Conservation (phyloP, 495 filamentous ascomycete species). For the Podospora sp. region DNA sequence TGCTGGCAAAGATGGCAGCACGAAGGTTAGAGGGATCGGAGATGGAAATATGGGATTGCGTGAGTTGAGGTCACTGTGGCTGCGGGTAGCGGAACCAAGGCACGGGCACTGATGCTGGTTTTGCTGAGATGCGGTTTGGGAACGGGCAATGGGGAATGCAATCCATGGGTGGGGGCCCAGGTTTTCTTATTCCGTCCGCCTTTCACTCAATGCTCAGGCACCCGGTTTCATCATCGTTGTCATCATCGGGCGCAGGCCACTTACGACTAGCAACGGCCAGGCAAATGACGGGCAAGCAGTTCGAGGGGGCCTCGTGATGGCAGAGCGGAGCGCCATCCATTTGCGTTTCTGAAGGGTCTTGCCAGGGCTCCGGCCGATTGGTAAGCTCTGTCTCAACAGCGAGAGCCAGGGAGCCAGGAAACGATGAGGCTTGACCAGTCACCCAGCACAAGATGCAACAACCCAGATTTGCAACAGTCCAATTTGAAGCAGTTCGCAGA, state of each 20-base stretch:
- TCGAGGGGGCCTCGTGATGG: not conserved
- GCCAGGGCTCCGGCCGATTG: not conserved
- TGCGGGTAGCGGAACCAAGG: conserved; percentile 31
- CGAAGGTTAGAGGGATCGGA: conserved; percentile 19
- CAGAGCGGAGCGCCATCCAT: not conserved
- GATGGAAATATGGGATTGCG: conserved; percentile 24
- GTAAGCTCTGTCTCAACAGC: not conserved
- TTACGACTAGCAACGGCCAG: not conserved
- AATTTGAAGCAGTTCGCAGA: not conserved
- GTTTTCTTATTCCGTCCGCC: conserved; percentile 21
- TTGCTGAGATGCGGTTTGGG: conserved; percentile 11
- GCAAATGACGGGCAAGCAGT: conserved; percentile 5
- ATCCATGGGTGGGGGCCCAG: conserved; percentile 16
- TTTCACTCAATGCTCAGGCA: conserved; percentile 24
- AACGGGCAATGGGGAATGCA: conserved; percentile 15
- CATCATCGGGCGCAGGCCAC: conserved; percentile 29
- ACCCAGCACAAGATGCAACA: not conserved
- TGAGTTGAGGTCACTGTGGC: conserved; percentile 34
- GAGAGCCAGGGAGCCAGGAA: not conserved
- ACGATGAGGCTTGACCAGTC: not conserved
- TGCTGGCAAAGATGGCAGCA: conserved; percentile 5
- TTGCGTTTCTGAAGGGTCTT: not conserved
- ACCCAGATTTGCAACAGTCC: not conserved
- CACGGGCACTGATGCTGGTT: conserved; percentile 17
- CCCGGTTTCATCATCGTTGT: conserved; percentile 40